phyloP scores from a whole-genome alignment of 2,329 filamentous ascomycete genomes.

The Alternaria longipes region DNA sequence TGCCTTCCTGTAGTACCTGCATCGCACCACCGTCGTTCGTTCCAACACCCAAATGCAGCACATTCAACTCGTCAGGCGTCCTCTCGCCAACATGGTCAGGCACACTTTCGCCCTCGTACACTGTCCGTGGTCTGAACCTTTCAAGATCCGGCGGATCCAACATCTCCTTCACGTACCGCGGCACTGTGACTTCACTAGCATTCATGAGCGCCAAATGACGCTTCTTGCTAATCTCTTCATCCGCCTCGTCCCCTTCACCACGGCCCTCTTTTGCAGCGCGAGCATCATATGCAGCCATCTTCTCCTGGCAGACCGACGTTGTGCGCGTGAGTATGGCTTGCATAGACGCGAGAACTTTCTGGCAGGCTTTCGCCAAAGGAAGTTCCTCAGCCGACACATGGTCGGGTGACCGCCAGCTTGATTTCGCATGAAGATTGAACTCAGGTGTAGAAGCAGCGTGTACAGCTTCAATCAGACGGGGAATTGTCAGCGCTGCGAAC shows the following conservation, averaged over 20 bases:
- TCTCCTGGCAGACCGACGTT: constrained; percentile 70
- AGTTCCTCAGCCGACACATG: constrained; percentile 73
- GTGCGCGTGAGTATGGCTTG: constrained; percentile 80
- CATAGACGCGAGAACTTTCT: constrained; percentile 93
- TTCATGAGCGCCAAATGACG: constrained; percentile 76
- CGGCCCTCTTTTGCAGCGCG: constrained; percentile 58
- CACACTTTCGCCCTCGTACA: constrained; percentile 32
- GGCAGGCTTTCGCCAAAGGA: constrained; percentile 82
- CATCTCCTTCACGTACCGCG: constrained; percentile 76
- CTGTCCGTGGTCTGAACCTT: constrained; percentile 64
- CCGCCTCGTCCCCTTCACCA: constrained; percentile 55
- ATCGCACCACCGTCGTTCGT: constrained; percentile 22
- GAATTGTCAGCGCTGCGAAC: constrained; percentile 92
- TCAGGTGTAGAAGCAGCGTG: constrained; percentile 51
- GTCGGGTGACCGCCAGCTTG: constrained; percentile 81
- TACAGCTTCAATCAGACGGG: constrained; percentile 85
- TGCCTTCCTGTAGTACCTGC: constrained; percentile 20
- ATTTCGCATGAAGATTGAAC: constrained; percentile 59
- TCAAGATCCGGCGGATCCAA: constrained; percentile 72
- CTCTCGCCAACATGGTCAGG: constrained; percentile 21
- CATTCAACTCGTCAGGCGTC: constrained; percentile 33
- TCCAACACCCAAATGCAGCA: constrained; percentile 35
- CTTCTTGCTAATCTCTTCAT: constrained; percentile 62
- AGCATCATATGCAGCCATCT: constrained; percentile 62
- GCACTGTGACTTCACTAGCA: constrained; percentile 87